Percentiles rank a stretch among this genome's conserved stretches.
Conservation (phyloP, 768 basidiomycete genomes). For the Fistulinella prunicolor region DNA sequence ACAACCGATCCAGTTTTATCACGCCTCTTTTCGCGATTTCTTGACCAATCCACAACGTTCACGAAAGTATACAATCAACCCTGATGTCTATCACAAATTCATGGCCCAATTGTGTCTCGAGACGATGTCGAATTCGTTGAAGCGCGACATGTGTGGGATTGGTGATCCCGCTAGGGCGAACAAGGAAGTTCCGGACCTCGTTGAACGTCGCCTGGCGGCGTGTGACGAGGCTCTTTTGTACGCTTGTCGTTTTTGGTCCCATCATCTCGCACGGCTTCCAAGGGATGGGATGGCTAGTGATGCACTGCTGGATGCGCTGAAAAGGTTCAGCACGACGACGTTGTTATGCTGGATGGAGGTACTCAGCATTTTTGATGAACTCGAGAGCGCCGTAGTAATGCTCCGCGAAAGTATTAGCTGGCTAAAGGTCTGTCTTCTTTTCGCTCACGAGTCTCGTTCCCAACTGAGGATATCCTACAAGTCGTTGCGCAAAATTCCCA, state of each 20-base stretch:
- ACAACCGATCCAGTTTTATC: slow-evolving; percentile 21
- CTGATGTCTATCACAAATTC: slow-evolving; percentile 12
- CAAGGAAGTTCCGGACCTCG: slow-evolving; percentile 16
- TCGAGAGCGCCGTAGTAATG: slow-evolving; percentile 15
- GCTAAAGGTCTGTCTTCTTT: slow-evolving; percentile 10
- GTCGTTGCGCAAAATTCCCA: slow-evolving; percentile 8
- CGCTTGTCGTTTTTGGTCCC: slow-evolving; percentile 20
- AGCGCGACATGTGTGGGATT: slow-evolving; percentile 21
- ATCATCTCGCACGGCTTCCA: slow-evolving; percentile 15
- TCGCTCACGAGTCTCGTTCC: neutral
- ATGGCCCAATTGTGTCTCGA: slow-evolving; percentile 20
- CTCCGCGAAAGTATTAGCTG: slow-evolving; percentile 13
- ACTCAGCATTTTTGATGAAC: slow-evolving; percentile 16
- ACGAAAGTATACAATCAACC: slow-evolving; percentile 11
- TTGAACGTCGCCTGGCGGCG: slow-evolving; percentile 8
- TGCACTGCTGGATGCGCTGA: slow-evolving; percentile 5
- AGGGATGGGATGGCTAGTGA: slow-evolving; percentile 6
- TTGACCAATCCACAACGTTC: slow-evolving; percentile 17
- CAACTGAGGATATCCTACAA: neutral
- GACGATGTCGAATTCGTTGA: slow-evolving; percentile 16
- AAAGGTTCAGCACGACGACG: slow-evolving; percentile 10
- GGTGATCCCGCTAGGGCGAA: slow-evolving; percentile 16
- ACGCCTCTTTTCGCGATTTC: slow-evolving; percentile 23
- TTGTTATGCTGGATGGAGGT: slow-evolving; percentile 20
- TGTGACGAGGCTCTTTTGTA: slow-evolving; percentile 17